These are phyloP conservation scores for Agrocybe praecox DNA, from an alignment of 768 basidiomycete species.

Conservation along the genomic window DNA sequence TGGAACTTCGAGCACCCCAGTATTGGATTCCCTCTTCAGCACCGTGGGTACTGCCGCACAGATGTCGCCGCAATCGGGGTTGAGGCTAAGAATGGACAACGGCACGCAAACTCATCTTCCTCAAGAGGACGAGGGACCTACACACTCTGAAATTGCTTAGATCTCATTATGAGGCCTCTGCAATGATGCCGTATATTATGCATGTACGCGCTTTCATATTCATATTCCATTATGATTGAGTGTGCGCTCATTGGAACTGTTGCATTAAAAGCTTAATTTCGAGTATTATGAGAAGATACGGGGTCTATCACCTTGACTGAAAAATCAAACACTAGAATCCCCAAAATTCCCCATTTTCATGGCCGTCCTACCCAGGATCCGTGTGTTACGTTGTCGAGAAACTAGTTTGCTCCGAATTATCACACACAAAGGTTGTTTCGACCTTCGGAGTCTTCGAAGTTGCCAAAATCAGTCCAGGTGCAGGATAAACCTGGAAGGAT, in stretches of 20 bases:
- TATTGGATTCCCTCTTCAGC: conserved; percentile 22
- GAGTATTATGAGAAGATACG: too few species aligned
- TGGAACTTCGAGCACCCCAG: conserved; percentile 17
- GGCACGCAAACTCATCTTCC: neutral
- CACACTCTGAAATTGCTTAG: neutral
- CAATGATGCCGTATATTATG: too few species aligned
- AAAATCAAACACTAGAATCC: neutral
- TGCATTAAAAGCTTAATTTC: too few species aligned
- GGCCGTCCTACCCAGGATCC: neutral
- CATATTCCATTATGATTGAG: too few species aligned
- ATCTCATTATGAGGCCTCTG: too few species aligned
- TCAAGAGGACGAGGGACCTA: neutral
- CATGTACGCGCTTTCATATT: too few species aligned
- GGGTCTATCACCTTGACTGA: too few species aligned
- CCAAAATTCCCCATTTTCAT: neutral
- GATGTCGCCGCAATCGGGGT: conserved; percentile 1
- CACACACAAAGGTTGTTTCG: neutral
- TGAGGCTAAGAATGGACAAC: neutral
- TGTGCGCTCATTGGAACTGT: too few species aligned
- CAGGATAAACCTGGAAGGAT: too few species aligned
- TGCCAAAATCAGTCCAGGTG: neutral
- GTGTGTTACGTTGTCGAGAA: neutral
- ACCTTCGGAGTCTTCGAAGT: neutral
- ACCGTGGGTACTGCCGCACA: conserved; percentile 13
- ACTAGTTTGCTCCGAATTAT: neutral